Evolutionary conservation across 1,284 basidiomycete species (phyloP).

Genomic region (Sanguinoderma infundibulare): DNA sequence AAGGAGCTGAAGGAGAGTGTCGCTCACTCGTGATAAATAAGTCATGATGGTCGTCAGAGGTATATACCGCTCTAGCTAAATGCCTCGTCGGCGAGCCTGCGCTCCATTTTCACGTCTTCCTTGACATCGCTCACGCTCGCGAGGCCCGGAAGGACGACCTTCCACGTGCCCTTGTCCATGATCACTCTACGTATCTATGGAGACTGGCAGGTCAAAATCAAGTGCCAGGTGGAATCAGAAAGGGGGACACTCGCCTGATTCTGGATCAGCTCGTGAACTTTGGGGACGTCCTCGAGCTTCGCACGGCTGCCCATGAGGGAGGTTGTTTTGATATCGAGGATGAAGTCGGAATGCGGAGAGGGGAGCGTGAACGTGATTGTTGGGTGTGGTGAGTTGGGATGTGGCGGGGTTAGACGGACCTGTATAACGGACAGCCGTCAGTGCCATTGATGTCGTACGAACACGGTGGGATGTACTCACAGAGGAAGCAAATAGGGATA

Average conservation of each 20-base stretch:
- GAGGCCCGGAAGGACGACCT: constrained; percentile 69
- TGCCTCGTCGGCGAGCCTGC: constrained; percentile 9
- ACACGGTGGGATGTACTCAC: constrained; percentile 43
- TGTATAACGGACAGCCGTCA: constrained; percentile 15
- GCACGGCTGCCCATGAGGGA: constrained; percentile 84
- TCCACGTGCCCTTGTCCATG: constrained; percentile 68
- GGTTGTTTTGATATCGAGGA: constrained; percentile 71
- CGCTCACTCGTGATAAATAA: not conserved
- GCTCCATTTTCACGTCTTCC: constrained; percentile 47
- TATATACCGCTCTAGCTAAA: constrained; percentile 1
- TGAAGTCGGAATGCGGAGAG: constrained; percentile 43
- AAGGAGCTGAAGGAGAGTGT: not conserved
- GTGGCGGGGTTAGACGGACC: constrained; percentile 41
- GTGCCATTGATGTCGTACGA: not conserved
- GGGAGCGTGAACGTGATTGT: constrained; percentile 65
- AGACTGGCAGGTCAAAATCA: not conserved
- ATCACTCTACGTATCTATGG: constrained; percentile 46
- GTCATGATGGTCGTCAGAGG: constrained; percentile 13
- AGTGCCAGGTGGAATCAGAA: constrained; percentile 23
- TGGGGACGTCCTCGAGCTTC: constrained; percentile 82
- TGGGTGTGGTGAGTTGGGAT: constrained; percentile 37
- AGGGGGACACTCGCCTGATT: constrained; percentile 61
- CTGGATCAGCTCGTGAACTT: constrained; percentile 82
- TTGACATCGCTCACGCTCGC: constrained; percentile 48
- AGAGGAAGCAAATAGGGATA: constrained; percentile 75